Base-by-base conservation (phyloP, 176 grass and related monocot species). In the Zea mays region DNA sequence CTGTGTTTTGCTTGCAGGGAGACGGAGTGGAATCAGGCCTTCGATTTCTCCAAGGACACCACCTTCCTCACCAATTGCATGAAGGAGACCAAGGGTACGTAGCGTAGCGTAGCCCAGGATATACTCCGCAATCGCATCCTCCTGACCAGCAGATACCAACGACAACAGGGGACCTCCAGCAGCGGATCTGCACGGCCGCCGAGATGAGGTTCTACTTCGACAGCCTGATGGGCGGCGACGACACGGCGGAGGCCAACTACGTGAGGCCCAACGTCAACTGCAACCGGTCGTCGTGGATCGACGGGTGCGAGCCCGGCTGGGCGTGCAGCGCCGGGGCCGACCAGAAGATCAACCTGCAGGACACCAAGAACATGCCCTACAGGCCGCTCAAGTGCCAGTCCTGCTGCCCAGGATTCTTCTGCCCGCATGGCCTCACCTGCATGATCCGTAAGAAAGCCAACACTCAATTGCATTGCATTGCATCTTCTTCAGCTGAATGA, bases 161-260 rank as follows among this genome's bases (percentile, higher is more conserved):
- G 27, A 27, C 27, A 27, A 27, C 27, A 97, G 93, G 93, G n/a
- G 94, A 97, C 71, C 71, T 97, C 5, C 71, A 83, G 19, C 87
- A 88, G 52, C 91, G 91, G 5, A 73, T 94, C 33, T 97, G 95
- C 77, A 97, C 95, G 13, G 85, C 89, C 7, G 95, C 91, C 0
- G 95, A 97, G 77, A 94, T 97, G 81, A 74, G 86, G 41, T 97
- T 97, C 77, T 97, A 97, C 82, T 97, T 97, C 87, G 87, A 69
- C 13, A 97, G 89, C 48, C 71, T 97, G 67, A 82, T 88, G 58
- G 55, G 47, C 41, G 63, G 80, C 5, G 80, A 78, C 13, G 75
- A 77, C 62, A 76, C 83, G 13, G 75, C 83, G 16, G 69, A 88
- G 79, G 83, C 71, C 62, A 94, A 85, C 62, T 97, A 97, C 60